Conservation (phyloP, 768 basidiomycete species). For the Pulveroboletus frians region DNA sequence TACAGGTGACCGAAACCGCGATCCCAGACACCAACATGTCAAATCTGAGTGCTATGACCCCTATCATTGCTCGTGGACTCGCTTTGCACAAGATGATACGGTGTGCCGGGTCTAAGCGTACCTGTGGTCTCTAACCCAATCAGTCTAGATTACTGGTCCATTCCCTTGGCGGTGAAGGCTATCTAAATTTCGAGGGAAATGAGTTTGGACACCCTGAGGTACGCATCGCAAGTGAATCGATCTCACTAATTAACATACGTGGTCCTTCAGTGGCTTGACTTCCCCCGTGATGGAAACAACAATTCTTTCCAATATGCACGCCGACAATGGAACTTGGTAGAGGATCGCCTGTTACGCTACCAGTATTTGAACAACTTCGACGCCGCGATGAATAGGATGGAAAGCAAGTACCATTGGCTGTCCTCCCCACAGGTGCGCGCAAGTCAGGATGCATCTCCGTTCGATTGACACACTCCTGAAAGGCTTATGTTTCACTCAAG, state of each 20-base stretch:
- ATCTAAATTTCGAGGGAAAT: slow-evolving; percentile 96
- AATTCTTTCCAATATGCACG: slow-evolving; percentile 97
- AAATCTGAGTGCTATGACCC: slow-evolving; percentile 74
- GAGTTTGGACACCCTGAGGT: slow-evolving; percentile 99
- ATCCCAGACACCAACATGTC: slow-evolving; percentile 88
- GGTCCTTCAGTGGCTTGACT: slow-evolving; percentile 87
- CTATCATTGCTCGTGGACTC: slow-evolving; percentile 81
- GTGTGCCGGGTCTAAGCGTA: slow-evolving; percentile 36
- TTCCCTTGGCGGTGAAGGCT: slow-evolving; percentile 93
- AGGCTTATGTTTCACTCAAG: slow-evolving; percentile 94
- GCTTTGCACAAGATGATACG: slow-evolving; percentile 97
- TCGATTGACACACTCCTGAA: slow-evolving; percentile 8
- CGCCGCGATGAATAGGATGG: slow-evolving; percentile 81
- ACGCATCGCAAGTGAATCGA: slow-evolving; percentile 11
- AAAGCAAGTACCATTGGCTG: slow-evolving; percentile 82
- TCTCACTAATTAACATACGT: neutral
- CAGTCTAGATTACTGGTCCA: slow-evolving; percentile 74
- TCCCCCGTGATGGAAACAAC: slow-evolving; percentile 92
- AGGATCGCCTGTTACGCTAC: slow-evolving; percentile 84
- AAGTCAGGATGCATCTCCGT: neutral
- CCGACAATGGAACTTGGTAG: slow-evolving; percentile 93
- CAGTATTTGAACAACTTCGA: slow-evolving; percentile 93
- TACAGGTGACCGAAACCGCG: neutral
- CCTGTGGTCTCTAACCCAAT: neutral
- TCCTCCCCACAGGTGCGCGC: slow-evolving; percentile 62